These are phyloP conservation scores for Dipodascopsis tothii DNA, from an alignment of 805 yeast species.

Conservation along the genomic window DNA sequence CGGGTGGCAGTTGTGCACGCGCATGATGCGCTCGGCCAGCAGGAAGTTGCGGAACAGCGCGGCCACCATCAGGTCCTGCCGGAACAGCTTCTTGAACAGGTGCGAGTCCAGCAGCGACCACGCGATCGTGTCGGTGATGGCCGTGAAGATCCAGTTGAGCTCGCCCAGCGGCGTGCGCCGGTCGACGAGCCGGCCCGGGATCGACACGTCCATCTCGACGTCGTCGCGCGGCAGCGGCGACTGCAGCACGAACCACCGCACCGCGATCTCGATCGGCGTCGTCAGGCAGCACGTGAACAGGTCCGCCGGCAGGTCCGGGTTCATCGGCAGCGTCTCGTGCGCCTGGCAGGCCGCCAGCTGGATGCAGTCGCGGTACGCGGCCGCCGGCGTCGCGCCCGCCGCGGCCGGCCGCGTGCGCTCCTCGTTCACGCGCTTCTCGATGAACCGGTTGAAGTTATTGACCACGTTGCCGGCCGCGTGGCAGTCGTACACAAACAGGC, in stretches of 20 bases:
- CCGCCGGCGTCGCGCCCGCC: constrained; percentile 56
- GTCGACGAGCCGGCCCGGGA: constrained; percentile 88
- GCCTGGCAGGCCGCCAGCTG: constrained; percentile 89
- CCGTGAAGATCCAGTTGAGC: constrained; percentile 94
- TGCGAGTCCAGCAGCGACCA: constrained; percentile 90
- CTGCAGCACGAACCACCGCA: constrained; percentile 84
- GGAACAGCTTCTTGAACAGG: constrained; percentile 76
- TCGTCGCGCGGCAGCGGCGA: constrained; percentile 34
- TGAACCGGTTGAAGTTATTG: constrained; percentile 79
- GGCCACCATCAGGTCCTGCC: constrained; percentile 95
- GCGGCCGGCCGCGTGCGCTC: constrained; percentile 35
- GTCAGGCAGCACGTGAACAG: constrained; percentile 91
- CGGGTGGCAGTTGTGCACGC: constrained; percentile 87
- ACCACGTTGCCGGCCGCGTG: constrained; percentile 91
- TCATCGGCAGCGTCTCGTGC: constrained; percentile 81
- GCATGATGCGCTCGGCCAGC: constrained; percentile 88
- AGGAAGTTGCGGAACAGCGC: constrained; percentile 89
- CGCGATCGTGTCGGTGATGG: constrained; percentile 95
- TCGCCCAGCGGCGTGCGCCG: constrained; percentile 94
- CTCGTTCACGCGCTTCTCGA: constrained; percentile 80
- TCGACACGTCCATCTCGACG: constrained; percentile 42
- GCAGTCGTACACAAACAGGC: constrained; percentile 90
- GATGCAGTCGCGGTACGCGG: constrained; percentile 69
- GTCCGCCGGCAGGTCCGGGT: constrained; percentile 93
- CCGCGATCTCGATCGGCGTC: constrained; percentile 89